These are phyloP conservation scores for Aspergillus saccharolyticus DNA, from an alignment of 495 filamentous ascomycete species.

Conservation along the genomic window DNA sequence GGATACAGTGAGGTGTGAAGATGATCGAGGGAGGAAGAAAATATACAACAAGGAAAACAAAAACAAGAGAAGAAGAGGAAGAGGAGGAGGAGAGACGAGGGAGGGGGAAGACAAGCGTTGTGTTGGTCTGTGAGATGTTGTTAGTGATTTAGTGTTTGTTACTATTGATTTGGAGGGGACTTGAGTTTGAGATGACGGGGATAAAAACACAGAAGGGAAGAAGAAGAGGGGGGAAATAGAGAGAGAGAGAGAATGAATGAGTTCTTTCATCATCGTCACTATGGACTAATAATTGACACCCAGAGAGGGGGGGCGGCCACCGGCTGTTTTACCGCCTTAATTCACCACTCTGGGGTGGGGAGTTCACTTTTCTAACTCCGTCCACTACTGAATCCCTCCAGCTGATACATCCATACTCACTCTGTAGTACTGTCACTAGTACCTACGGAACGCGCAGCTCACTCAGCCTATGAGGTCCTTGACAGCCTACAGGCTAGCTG, in stretches of 20 bases:
- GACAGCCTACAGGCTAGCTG: neutral
- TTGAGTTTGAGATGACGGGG: neutral
- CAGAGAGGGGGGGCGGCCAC: too few relatives aligned
- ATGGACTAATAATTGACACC: too few relatives aligned
- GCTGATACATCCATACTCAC: neutral
- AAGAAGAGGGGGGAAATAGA: neutral
- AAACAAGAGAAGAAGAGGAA: neutral
- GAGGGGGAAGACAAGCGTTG: neutral
- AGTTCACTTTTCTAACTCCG: neutral
- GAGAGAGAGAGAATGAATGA: too few relatives aligned
- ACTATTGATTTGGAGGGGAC: neutral
- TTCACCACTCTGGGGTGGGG: neutral
- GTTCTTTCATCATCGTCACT: neutral
- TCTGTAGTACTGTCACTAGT: neutral
- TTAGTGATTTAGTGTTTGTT: neutral
- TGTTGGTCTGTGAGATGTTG: neutral
- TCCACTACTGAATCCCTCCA: too few relatives aligned
- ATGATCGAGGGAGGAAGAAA: neutral
- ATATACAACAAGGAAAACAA: neutral
- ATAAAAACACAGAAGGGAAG: neutral
- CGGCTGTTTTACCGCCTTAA: neutral
- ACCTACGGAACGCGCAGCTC: neutral
- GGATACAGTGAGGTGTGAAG: slow-evolving; percentile 2
- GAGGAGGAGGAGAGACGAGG: neutral
- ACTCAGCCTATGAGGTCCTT: neutral